Evolutionary conservation across 148 eudicot genomes (phyloP).

Genomic region (Polygonum aviculare): DNA sequence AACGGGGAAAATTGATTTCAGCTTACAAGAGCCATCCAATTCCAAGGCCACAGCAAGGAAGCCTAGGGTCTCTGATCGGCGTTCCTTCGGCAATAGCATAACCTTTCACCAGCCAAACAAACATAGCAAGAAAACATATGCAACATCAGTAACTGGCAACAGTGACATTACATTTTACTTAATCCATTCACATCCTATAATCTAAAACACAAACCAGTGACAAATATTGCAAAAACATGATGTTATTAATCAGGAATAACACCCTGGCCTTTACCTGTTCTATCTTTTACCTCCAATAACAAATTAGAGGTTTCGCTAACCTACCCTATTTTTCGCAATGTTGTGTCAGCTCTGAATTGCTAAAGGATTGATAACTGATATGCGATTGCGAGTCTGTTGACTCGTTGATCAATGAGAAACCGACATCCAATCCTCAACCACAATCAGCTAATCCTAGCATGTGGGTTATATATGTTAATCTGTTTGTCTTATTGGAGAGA

Average conservation of each 20-base stretch:
- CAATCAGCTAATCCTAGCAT: no score
- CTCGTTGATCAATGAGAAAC: background rate
- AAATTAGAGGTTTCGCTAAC: background rate
- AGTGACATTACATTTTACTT: background rate
- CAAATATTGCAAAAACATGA: background rate
- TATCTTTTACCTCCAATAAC: background rate
- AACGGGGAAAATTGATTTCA: background rate
- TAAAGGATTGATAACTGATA: background rate
- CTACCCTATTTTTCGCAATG: background rate
- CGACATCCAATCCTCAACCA: no score
- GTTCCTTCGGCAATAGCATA: slow-evolving; percentile 51
- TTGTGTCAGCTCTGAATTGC: background rate
- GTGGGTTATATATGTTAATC: no score
- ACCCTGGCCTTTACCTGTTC: background rate
- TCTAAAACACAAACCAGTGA: background rate
- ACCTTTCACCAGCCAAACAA: slow-evolving; percentile 31
- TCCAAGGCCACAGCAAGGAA: slow-evolving; percentile 85
- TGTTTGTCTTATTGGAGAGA: no score
- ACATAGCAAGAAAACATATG: background rate
- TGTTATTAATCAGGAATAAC: background rate
- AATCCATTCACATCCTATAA: background rate
- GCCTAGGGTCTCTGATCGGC: slow-evolving; percentile 45
- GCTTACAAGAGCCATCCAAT: slow-evolving; percentile 92
- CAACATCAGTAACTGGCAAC: background rate
- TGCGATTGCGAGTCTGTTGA: background rate